Base-by-base conservation (phyloP, 805 yeast species). In the Candida mattraensis region DNA sequence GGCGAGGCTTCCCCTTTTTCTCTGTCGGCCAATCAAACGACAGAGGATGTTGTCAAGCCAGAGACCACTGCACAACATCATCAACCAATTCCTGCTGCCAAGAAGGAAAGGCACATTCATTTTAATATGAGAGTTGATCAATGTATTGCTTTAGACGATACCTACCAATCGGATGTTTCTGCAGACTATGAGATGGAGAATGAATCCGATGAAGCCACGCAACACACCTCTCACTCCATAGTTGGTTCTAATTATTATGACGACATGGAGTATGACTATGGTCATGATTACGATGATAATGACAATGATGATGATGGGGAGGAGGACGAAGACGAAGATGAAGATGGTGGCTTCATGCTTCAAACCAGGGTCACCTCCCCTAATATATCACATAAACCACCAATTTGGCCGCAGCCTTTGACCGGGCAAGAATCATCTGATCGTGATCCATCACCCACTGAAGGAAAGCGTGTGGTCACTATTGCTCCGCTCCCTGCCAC, bases 121-220 rank as follows among this genome's bases (percentile, higher is more conserved):
- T 93, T 93, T 64, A 93, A 83, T 58, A 94, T 87, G 56, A 78
- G 88, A 35, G 99, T 93, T 20, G 89, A 87, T 58, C 99, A 93
- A 61, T 93, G 99, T 61, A 80, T 86, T 44, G 89, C 95, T 0
- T 57, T 89, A 8, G 78, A 73, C 39, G 54, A 54, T 9, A 54
- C 42, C 29, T 47, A 53, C 18, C 26, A 28, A 9, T 39, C 55
- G 1, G 64, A 61, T 13, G 55, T 60, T 22, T 45, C 45, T 14
- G 39, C 44, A 5, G 55, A 48, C 16, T 37, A 41, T 24, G 53
- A 44, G 18, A 42, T 35, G 20, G 52, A 50, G n/a, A 46, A 50
- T 28, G 43, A 37, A 7, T 46, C 54, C 5, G 54, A 54, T 23
- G 56, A 56, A 25, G 55, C 44, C 30, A 62, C 52, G 22, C 50